Percentiles rank a stretch among this genome's conserved stretches.
These are phyloP conservation scores for Annona squamosa DNA, from an alignment of 164 flowering plant species.

Conservation along the genomic window DNA sequence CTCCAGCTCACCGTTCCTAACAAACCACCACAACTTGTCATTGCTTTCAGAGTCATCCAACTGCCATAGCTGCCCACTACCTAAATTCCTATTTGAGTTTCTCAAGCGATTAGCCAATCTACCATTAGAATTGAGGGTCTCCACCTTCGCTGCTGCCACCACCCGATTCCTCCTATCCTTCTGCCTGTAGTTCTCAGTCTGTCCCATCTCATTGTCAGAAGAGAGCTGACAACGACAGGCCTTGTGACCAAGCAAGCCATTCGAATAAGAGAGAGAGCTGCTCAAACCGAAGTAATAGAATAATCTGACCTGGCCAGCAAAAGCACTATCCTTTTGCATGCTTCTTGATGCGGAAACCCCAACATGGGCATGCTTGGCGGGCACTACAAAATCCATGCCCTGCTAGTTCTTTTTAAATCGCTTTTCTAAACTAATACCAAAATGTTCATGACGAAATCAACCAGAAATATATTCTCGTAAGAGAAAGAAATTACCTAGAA, in stretches of 20 bases:
- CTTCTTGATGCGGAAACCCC: constrained; percentile 41
- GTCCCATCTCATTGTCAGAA: constrained; percentile 16
- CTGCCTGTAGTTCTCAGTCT: constrained; percentile 3
- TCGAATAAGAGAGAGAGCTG: constrained; percentile 9
- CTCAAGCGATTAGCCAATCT: constrained; percentile 18
- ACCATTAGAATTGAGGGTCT: constrained; percentile 31
- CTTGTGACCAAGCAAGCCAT: constrained; percentile 19
- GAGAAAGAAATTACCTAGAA: not conserved
- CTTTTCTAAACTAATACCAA: constrained; percentile 5
- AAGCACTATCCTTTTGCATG: constrained; percentile 11
- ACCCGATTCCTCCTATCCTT: constrained; percentile 18
- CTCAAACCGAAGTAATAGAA: constrained; percentile 9
- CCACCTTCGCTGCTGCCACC: constrained; percentile 28
- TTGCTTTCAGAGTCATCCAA: constrained; percentile 51
- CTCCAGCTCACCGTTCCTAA: constrained; percentile 59
- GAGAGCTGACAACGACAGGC: constrained; percentile 20
- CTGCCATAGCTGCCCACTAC: constrained; percentile 18
- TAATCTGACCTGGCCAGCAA: constrained; percentile 16
- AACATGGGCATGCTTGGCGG: constrained; percentile 35
- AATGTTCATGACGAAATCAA: not conserved
- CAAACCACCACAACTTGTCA: constrained; percentile 43
- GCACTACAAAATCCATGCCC: constrained; percentile 44
- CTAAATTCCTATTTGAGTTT: constrained; percentile 17
- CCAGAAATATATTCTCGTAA: constrained; percentile 1
- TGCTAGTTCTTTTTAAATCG: not conserved